Conservation (phyloP, 2,329 filamentous ascomycete species). For the Sporothrix humicola region DNA sequence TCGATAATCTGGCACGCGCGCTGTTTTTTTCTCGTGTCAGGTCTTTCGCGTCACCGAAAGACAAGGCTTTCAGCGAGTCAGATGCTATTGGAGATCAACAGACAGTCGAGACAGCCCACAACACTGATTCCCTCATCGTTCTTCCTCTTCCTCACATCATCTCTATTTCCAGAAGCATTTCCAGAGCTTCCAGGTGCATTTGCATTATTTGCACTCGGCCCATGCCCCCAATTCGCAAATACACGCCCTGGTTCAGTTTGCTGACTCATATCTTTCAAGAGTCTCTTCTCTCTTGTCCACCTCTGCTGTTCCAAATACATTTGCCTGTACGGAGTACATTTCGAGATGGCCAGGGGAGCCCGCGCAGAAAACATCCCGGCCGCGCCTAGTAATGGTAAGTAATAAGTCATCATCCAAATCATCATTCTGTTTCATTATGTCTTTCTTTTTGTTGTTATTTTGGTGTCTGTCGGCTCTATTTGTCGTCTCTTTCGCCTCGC, state of each 20-base stretch:
- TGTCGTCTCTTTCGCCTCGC: neutral
- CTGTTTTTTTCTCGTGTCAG: slow-evolving; percentile 1
- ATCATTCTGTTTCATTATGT: neutral
- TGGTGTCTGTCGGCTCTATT: too few species aligned
- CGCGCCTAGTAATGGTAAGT: slow-evolving; percentile 31
- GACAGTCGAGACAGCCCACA: neutral
- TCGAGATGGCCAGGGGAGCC: slow-evolving; percentile 33
- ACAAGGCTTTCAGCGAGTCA: neutral
- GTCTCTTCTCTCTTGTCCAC: neutral
- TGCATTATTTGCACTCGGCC: neutral
- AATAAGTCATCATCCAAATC: neutral
- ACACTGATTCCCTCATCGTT: neutral
- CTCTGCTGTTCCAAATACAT: neutral
- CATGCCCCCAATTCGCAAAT: neutral
- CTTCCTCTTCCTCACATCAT: slow-evolving; percentile 3
- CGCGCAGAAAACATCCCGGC: slow-evolving; percentile 28
- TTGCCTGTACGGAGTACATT: neutral
- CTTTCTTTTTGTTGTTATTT: neutral
- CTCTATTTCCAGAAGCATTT: neutral
- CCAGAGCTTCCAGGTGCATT: neutral
- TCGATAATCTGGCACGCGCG: slow-evolving; percentile 12
- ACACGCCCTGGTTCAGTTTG: slow-evolving; percentile 6
- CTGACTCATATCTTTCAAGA: slow-evolving; percentile 34
- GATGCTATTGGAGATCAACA: neutral
- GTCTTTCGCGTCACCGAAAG: neutral